Base-by-base conservation (phyloP, 2,329 filamentous ascomycete species). In the Botrytis fragariae region DNA sequence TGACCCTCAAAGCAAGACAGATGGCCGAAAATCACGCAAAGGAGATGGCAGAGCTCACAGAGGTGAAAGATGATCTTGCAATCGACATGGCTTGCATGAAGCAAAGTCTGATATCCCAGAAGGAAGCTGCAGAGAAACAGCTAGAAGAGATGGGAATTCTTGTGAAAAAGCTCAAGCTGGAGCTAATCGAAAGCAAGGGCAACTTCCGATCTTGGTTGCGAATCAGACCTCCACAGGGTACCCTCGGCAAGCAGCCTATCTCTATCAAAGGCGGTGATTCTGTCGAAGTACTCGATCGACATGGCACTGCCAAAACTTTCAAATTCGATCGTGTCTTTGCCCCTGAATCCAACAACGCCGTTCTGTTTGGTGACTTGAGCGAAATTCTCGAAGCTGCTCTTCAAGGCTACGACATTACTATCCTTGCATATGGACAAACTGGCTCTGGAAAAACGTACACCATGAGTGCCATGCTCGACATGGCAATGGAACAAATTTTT, bases 381-480 rank as follows among this genome's bases (percentile, higher is more conserved):
- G 96, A 99, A 81, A 88, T 99, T 48, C 95, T 99, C 1, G 96
- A 99, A 83, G 97, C 93, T 77, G 96, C 96, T 0, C 87, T 98
- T 54, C 96, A 99, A 79, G 96, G 96, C 1, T 99, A 97, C 85
- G 98, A 98, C 78, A 96, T 99, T 67, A 98, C 95, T 83, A 98
- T 99, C 76, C 97, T 99, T 84, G 98, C 95, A 81, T 99, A 99
- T 80, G 96, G 96, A 61, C 96, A 99, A 82, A 99, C 96, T 0
- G 96, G 96, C 6, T 96, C 95, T 25, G 96, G 96, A 74, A 99
- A 99, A 86, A 99, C 96, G 0, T 93, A 92, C 81, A 98, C 96
- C 8, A 99, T 99, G 96, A 96, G 93, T 12, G 92, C 91, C 0
- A 98, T 99, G 92, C 98, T 99, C 74, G 95, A 96, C 1, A 89